These are phyloP conservation scores for Collybia mongolica DNA, from an alignment of 768 basidiomycete species.

Conservation along the genomic window DNA sequence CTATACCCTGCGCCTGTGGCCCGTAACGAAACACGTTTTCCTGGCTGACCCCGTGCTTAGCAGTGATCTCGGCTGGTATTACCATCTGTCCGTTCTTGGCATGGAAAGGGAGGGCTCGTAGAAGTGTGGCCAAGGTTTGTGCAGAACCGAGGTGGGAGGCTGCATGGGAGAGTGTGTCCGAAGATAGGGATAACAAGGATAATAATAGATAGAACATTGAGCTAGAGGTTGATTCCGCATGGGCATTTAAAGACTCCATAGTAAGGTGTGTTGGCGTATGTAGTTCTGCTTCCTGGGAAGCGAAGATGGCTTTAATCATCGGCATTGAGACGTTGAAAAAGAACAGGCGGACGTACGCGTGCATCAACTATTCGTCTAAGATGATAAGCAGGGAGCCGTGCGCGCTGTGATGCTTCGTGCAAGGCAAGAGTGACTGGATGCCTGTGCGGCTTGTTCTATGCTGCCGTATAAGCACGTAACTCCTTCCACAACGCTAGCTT, in stretches of 20 bases:
- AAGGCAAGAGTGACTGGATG: constrained; percentile 83
- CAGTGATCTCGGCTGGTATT: constrained; percentile 81
- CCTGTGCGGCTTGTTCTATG: constrained; percentile 70
- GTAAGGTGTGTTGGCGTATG: constrained; percentile 65
- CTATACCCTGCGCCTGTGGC: constrained; percentile 54
- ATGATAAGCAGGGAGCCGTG: constrained; percentile 67
- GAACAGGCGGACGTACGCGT: constrained; percentile 48
- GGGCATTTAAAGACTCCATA: constrained; percentile 61
- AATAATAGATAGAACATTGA: constrained; percentile 77
- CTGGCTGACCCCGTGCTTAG: constrained; percentile 73
- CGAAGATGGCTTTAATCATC: background rate
- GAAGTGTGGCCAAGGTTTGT: constrained; percentile 65
- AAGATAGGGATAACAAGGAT: constrained; percentile 56
- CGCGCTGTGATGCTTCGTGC: constrained; percentile 47
- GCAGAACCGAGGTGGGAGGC: constrained; percentile 82
- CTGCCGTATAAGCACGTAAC: constrained; percentile 3
- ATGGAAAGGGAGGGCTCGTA: constrained; percentile 79
- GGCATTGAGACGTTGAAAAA: no score
- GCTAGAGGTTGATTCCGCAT: constrained; percentile 80
- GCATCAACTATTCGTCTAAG: constrained; percentile 84
- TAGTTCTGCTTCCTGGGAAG: constrained; percentile 62
- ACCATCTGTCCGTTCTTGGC: constrained; percentile 67
- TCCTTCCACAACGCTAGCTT: background rate
- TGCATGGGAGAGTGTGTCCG: constrained; percentile 65
- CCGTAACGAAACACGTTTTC: constrained; percentile 74